Evolutionary conservation across 495 filamentous ascomycete genomes (phyloP).

Genomic region (Penicillium simplicissimum): DNA sequence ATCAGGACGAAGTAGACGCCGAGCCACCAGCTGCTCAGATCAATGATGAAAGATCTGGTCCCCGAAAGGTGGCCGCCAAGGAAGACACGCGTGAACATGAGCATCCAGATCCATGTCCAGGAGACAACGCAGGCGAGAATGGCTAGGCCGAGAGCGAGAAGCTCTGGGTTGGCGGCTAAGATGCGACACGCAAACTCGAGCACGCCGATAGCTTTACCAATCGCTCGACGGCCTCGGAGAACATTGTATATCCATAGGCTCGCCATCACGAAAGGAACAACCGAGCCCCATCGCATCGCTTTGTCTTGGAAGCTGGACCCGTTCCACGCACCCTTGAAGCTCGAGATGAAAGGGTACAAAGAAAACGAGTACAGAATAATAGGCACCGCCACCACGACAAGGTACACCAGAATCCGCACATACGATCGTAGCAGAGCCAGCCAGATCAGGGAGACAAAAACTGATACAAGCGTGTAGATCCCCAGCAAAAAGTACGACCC

Average conservation of each 20-base stretch:
- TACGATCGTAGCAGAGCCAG: constrained; percentile 84
- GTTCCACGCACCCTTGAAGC: constrained; percentile 72
- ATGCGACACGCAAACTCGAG: constrained; percentile 90
- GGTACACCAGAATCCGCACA: constrained; percentile 73
- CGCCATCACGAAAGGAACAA: constrained; percentile 72
- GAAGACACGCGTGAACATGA: constrained; percentile 95
- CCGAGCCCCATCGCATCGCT: constrained; percentile 84
- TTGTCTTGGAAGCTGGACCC: constrained; percentile 78
- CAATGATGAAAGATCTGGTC: constrained; percentile 70
- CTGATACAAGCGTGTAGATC: constrained; percentile 84
- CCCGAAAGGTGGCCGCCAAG: constrained; percentile 75
- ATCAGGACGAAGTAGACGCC: constrained; percentile 86
- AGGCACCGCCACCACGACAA: constrained; percentile 81
- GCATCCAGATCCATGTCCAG: constrained; percentile 95
- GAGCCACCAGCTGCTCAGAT: constrained; percentile 86
- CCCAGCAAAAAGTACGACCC: constrained; percentile 86
- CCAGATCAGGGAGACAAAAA: constrained; percentile 87
- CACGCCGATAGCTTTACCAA: constrained; percentile 78
- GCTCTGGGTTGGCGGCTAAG: constrained; percentile 76
- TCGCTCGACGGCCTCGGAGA: constrained; percentile 72
- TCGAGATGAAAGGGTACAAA: constrained; percentile 86
- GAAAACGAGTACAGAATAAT: constrained; percentile 83
- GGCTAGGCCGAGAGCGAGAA: constrained; percentile 79
- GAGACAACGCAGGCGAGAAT: constrained; percentile 72
- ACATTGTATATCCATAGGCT: constrained; percentile 81